These are phyloP conservation scores for Penicillium cinerascens DNA, from an alignment of 495 filamentous ascomycete species.

Conservation along the genomic window DNA sequence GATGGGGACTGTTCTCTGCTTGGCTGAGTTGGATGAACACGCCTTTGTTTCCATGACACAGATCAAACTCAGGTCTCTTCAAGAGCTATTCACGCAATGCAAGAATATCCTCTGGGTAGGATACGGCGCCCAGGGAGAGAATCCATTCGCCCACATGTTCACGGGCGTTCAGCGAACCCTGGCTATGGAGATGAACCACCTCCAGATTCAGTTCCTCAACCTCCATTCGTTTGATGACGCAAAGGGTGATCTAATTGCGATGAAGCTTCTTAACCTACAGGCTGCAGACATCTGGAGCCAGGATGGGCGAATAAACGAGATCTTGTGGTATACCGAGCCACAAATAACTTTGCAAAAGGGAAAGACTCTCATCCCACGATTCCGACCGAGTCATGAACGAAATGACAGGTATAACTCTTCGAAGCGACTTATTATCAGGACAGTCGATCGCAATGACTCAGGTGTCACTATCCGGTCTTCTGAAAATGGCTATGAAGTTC, in stretches of 20 bases:
- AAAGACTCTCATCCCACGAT: constrained; percentile 27
- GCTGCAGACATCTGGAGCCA: constrained; percentile 21
- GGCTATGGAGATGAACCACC: constrained; percentile 20
- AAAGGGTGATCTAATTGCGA: constrained; percentile 8
- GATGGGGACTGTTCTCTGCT: constrained; percentile 36
- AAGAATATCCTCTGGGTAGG: constrained; percentile 42
- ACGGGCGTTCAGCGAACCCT: constrained; percentile 36
- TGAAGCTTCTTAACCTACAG: constrained; percentile 22
- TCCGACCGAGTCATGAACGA: constrained; percentile 13
- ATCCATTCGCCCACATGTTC: constrained; percentile 38
- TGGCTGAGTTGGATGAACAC: constrained; percentile 44
- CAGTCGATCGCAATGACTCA: not conserved
- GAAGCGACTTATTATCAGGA: constrained; percentile 24
- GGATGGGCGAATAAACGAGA: constrained; percentile 2
- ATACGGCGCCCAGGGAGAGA: constrained; percentile 25
- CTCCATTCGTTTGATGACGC: constrained; percentile 13
- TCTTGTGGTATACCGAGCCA: constrained; percentile 20
- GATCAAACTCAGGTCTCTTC: constrained; percentile 10
- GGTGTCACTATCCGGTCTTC: constrained; percentile 5
- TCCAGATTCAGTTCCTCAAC: constrained; percentile 29
- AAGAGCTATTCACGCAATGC: constrained; percentile 29
- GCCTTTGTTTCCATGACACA: constrained; percentile 39
- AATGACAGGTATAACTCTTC: constrained; percentile 42
- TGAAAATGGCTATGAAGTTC: constrained; percentile 11
- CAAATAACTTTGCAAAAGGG: constrained; percentile 27